Evolutionary conservation across 1,284 basidiomycete genomes (phyloP).

Genomic region (Trichosporon sp.): DNA sequence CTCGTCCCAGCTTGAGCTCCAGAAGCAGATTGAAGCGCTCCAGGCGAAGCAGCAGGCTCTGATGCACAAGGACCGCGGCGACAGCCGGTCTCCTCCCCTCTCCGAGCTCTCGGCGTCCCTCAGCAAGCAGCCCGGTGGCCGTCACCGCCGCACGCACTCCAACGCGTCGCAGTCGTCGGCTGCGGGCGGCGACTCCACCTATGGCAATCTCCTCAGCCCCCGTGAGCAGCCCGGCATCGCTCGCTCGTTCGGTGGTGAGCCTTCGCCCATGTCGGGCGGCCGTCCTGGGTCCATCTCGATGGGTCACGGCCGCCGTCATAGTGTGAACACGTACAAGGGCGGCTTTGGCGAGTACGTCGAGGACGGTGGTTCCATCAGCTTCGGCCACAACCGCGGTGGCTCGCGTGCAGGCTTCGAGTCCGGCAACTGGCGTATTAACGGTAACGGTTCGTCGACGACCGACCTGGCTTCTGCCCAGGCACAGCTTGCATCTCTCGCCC

Average conservation of each 20-base stretch:
- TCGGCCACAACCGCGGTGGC: constrained; percentile 70
- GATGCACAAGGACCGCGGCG: constrained; percentile 79
- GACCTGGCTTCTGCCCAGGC: constrained; percentile 88
- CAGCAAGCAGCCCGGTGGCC: constrained; percentile 43
- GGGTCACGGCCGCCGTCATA: constrained; percentile 89
- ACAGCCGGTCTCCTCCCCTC: constrained; percentile 69
- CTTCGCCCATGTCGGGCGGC: constrained; percentile 55
- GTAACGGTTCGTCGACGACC: constrained; percentile 61
- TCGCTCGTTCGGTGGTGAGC: constrained; percentile 37
- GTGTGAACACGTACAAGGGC: constrained; percentile 74
- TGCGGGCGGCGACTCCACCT: constrained; percentile 18
- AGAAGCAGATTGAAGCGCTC: constrained; percentile 84
- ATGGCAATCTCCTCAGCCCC: constrained; percentile 9
- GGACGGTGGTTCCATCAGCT: constrained; percentile 40
- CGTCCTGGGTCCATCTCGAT: constrained; percentile 12
- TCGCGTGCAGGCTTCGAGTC: constrained; percentile 57
- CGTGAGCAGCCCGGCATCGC: constrained; percentile 20
- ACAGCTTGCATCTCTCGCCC: constrained; percentile 92
- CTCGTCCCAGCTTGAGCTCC: constrained; percentile 71
- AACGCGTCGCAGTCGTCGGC: constrained; percentile 55
- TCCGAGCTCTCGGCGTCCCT: constrained; percentile 44
- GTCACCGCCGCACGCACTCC: constrained; percentile 87
- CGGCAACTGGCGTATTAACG: constrained; percentile 77
- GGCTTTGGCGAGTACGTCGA: constrained; percentile 48
- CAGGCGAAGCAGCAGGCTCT: constrained; percentile 86